Percentiles rank a stretch among this genome's conserved stretches.
These are phyloP conservation scores for Paramecium tetraurelia DNA, from an alignment of 73 alveolate species.

Conservation along the genomic window DNA sequence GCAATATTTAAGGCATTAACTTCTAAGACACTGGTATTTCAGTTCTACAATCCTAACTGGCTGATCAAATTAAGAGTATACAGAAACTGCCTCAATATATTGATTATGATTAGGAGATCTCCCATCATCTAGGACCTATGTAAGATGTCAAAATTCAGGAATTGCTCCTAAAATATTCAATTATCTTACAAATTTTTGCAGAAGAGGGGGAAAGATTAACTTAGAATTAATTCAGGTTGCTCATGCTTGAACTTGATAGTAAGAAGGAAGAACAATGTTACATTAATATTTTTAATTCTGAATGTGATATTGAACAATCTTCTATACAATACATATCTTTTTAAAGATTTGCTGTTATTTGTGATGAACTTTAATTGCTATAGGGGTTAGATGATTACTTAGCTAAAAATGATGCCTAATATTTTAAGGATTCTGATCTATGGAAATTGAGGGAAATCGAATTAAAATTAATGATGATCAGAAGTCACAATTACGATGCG, in stretches of 20 bases:
- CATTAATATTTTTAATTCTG: background rate
- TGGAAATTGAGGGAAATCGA: conserved; percentile 43
- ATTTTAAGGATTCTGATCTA: background rate
- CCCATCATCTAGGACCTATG: background rate
- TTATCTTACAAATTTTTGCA: background rate
- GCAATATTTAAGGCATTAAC: background rate
- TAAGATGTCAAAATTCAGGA: background rate
- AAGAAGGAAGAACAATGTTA: background rate
- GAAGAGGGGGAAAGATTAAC: conserved; percentile 3
- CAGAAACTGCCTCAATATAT: background rate
- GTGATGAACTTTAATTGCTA: conserved; percentile 6
- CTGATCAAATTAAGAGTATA: background rate
- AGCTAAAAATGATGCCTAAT: background rate
- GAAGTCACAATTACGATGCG: conserved; percentile 39
- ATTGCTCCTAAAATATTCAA: background rate
- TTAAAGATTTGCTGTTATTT: background rate
- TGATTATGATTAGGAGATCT: conserved; percentile 40
- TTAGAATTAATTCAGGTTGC: background rate
- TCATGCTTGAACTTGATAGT: conserved; percentile 9
- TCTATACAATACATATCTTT: background rate
- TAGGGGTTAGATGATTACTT: background rate
- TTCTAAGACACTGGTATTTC: background rate
- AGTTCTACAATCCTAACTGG: background rate
- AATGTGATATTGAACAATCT: conserved; percentile 17
- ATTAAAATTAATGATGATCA: background rate